phyloP scores from a whole-genome alignment of 176 grass and related monocot species.

The Eremochloa ophiuroides region DNA sequence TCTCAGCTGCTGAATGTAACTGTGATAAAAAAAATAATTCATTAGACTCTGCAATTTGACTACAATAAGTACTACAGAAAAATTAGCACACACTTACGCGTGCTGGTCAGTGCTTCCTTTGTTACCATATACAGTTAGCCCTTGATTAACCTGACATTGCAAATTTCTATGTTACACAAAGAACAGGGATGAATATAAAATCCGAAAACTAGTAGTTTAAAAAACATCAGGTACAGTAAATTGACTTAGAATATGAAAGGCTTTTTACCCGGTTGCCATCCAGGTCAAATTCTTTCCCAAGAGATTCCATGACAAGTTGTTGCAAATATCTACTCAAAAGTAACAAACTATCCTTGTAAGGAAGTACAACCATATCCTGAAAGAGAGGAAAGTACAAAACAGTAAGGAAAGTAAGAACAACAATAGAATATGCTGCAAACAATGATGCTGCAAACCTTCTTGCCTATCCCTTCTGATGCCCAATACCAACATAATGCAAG shows the following conservation, averaged over 20 bases:
- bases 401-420: conserved; percentile 29
- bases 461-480: conserved; percentile 83
- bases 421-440: conserved; percentile 14
- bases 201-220: not conserved
- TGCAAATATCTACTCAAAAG: conserved; percentile 99
- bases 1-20: conserved; percentile 99
- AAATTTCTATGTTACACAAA: conserved; percentile 14
- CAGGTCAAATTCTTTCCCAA: conserved; percentile 98
- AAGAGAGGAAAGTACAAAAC: conserved; percentile 12
- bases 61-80: conserved; percentile 11
- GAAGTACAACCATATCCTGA: conserved; percentile 99
- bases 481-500: conserved; percentile 98
- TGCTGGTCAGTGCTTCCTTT: conserved; percentile 99
- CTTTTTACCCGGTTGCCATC: conserved; percentile 83
- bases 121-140: conserved; percentile 92
- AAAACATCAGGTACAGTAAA: conserved; percentile 10
- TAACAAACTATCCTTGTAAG: conserved; percentile 96
- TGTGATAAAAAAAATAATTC: conserved; percentile 32
- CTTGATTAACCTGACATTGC: conserved; percentile 93
- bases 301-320: conserved; percentile 99
- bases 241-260: conserved; percentile 7
- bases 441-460: conserved; percentile 60
- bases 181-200: not conserved
- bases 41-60: conserved; percentile 16
- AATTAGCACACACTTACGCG: conserved; percentile 52